Base-by-base conservation (phyloP, 192 early-diverging fungal genomes). In the Glomus cerebriforme region DNA sequence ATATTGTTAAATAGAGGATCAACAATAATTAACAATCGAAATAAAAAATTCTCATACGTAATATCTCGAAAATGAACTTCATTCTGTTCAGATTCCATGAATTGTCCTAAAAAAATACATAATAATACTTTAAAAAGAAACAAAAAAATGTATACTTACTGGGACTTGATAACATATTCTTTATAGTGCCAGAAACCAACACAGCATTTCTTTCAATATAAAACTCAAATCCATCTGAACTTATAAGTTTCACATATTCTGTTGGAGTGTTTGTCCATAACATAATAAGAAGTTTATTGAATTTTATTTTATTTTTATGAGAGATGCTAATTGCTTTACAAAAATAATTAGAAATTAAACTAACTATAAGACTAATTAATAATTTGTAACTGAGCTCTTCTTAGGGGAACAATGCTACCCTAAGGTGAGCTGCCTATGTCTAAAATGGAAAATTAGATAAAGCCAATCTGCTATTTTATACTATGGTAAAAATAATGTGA, bases 151-250 rank as follows among this genome's bases (percentile, higher is more conserved):
- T 24, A 19, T 3, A 77, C 1, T 79, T 84, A 92, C 92, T 92
- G 54, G 97, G 92, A 66, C 90, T 89, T 24, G 93, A 93, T 2
- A 99, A 88, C 96, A 99, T 97, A 83, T 96, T 98, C 75, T 92
- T 94, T 70, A 99, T 93, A 17, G 98, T 97, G 1, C 96, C 95
- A 9, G 96, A 96, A 22, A 92, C 90, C 87, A 95, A 90, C 63
- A 97, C 98, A 71, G 93, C 95, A 47, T 92, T 85, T 24, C 94
- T 90, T 82, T 94, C 91, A 26, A 99, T 91, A 45, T 96, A 85
- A 82, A 98, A 97, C 54, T 92, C 91, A 77, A 98, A 97, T 0
- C 92, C 92, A 84, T 99, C 98, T 75, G 92, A 87, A 81, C 93
- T 95, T 59, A 95, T 86, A 8, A 99, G 90, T 80, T 94, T 95